phyloP scores from a whole-genome alignment of 768 basidiomycete species.

The Russula lepida region DNA sequence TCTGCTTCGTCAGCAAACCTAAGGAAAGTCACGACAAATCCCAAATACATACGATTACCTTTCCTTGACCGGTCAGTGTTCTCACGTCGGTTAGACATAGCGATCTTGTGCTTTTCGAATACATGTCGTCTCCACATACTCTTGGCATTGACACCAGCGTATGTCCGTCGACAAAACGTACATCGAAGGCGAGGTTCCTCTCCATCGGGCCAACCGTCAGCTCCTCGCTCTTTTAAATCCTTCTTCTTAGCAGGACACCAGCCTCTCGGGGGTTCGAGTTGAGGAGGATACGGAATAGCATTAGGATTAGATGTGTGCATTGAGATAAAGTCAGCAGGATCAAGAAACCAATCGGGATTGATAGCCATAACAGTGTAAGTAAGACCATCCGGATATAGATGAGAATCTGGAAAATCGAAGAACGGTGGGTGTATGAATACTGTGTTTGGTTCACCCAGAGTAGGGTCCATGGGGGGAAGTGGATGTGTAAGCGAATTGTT shows the following conservation, averaged over 20 bases:
- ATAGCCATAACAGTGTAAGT: constrained; percentile 64
- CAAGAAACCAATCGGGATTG: constrained; percentile 75
- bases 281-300: constrained; percentile 64
- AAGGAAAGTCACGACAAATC: not conserved
- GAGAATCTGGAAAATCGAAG: constrained; percentile 52
- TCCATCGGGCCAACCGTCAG: constrained; percentile 71
- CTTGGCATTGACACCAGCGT: constrained; percentile 82
- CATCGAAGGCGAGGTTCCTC: constrained; percentile 74
- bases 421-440: constrained; percentile 74
- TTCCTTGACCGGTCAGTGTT: constrained; percentile 50
- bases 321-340: constrained; percentile 54
- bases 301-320: constrained; percentile 36
- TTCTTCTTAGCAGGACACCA: constrained; percentile 87
- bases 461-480: constrained; percentile 43
- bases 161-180: constrained; percentile 77
- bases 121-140: constrained; percentile 90
- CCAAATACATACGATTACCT: constrained; percentile 44
- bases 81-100: constrained; percentile 80
- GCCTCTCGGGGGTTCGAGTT: constrained; percentile 74
- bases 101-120: constrained; percentile 84
- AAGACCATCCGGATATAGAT: constrained; percentile 55
- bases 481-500: constrained; percentile 20
- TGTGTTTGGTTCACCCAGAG: constrained; percentile 52
- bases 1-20: constrained; percentile 31
- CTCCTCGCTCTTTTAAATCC: constrained; percentile 58